Percentiles rank a stretch among this genome's conserved stretches.
Evolutionary conservation across 441 rosid species (phyloP).

Genomic region (Geranium incanum): DNA sequence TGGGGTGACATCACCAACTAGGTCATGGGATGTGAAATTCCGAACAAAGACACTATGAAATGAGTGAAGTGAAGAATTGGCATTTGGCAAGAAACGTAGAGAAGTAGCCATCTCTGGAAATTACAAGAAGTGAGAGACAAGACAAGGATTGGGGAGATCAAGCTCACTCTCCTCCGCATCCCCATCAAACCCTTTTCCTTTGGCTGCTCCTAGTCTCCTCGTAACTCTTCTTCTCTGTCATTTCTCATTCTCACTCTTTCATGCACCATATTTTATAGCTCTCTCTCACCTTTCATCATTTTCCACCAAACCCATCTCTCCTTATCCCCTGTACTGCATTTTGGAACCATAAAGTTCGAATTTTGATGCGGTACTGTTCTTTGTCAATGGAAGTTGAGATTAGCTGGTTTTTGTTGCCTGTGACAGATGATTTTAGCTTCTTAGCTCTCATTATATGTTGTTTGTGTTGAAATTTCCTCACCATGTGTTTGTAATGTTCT

Average conservation of each 20-base stretch:
- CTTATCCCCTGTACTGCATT: background rate
- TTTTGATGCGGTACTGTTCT: background rate
- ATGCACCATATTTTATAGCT: background rate
- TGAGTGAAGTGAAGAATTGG: background rate
- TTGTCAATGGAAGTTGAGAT: background rate
- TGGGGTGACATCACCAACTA: background rate
- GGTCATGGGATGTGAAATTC: background rate
- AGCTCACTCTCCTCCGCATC: background rate
- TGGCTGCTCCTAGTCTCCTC: conserved; percentile 8
- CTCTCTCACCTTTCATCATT: background rate
- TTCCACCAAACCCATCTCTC: background rate
- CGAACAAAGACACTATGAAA: too few species aligned
- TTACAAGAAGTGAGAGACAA: background rate
- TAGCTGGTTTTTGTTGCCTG: background rate
- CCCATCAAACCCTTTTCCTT: background rate
- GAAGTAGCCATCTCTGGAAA: background rate
- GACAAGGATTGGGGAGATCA: background rate
- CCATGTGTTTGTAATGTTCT: background rate
- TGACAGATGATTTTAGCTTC: background rate
- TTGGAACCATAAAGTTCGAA: background rate
- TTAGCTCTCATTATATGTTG: background rate
- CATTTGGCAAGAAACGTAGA: background rate
- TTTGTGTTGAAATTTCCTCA: background rate
- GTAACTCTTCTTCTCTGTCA: background rate
- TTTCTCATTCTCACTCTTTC: background rate